phyloP scores from a whole-genome alignment of 2,329 filamentous ascomycete genomes.

The Juglanconis sp. region DNA sequence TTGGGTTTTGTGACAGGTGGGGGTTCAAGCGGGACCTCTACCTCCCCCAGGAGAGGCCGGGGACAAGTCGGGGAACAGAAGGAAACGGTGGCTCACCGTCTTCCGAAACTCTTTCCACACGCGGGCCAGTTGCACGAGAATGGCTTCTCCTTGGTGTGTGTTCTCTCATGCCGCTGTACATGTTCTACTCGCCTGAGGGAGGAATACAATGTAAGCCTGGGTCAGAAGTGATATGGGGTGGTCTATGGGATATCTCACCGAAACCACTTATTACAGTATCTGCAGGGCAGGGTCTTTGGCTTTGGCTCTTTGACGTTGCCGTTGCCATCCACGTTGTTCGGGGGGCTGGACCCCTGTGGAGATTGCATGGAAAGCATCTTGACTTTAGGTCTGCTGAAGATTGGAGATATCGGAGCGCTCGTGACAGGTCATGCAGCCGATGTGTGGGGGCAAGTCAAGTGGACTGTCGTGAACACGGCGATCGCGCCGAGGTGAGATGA shows the following conservation, averaged over 20 bases:
- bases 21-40: neutral
- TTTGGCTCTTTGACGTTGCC: conserved; percentile 55
- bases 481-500: conserved; percentile 1
- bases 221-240: conserved; percentile 24
- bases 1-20: neutral
- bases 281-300: conserved; percentile 60
- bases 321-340: conserved; percentile 41
- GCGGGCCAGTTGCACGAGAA: conserved; percentile 58
- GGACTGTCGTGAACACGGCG: neutral
- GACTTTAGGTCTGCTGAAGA: conserved; percentile 1
- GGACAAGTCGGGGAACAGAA: conserved; percentile 16
- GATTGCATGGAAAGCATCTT: conserved; percentile 52
- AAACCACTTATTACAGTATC: conserved; percentile 61
- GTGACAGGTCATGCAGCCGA: conserved; percentile 9
- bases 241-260: conserved; percentile 41
- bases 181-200: conserved; percentile 58
- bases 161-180: conserved; percentile 61
- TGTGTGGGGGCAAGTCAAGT: conserved; percentile 1
- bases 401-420: conserved; percentile 2
- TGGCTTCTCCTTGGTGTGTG: conserved; percentile 64
- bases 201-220: conserved; percentile 39
- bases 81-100: conserved; percentile 47
- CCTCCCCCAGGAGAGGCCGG: neutral
- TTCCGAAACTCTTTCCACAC: conserved; percentile 61
- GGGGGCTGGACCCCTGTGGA: conserved; percentile 43